These are phyloP conservation scores for Hemisphaericaspora nanyangensis DNA, from an alignment of 805 yeast species.

Conservation along the genomic window DNA sequence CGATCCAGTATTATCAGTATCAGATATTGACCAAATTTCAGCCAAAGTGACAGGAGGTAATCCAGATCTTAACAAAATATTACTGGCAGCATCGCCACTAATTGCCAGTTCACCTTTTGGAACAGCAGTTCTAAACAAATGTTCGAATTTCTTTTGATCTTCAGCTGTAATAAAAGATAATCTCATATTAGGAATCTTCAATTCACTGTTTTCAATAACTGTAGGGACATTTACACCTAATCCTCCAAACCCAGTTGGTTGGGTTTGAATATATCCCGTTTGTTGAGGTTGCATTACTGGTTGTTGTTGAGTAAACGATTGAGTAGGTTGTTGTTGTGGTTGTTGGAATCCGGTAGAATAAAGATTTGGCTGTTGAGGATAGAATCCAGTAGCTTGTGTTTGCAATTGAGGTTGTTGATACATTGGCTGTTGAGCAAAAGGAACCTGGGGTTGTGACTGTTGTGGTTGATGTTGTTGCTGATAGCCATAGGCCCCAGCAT, in stretches of 20 bases:
- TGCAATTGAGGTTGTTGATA: conserved; percentile 31
- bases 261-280: conserved; percentile 36
- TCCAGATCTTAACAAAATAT: conserved; percentile 75
- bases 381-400: conserved; percentile 21
- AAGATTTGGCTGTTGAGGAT: conserved; percentile 17
- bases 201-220: conserved; percentile 48
- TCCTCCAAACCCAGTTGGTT: conserved; percentile 44
- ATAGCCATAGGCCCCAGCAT: conserved; percentile 14
- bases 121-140: conserved; percentile 76
- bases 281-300: conserved; percentile 23
- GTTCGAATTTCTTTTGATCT: conserved; percentile 86
- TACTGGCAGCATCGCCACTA: conserved; percentile 71
- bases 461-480: conserved; percentile 26
- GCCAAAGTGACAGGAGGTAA: conserved; percentile 72
- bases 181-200: conserved; percentile 72
- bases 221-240: conserved; percentile 14
- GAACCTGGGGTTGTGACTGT: conserved; percentile 18
- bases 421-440: conserved; percentile 35
- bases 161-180: conserved; percentile 78
- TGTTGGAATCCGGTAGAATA: conserved; percentile 5
- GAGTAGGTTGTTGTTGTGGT: conserved; percentile 12
- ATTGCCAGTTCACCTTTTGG: conserved; percentile 65
- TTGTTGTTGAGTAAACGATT: conserved; percentile 7
- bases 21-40: conserved; percentile 89
- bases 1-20: conserved; percentile 79